Evolutionary conservation across 78 protist genomes (phyloP).

Genomic region (Protostelium mycophagum): DNA sequence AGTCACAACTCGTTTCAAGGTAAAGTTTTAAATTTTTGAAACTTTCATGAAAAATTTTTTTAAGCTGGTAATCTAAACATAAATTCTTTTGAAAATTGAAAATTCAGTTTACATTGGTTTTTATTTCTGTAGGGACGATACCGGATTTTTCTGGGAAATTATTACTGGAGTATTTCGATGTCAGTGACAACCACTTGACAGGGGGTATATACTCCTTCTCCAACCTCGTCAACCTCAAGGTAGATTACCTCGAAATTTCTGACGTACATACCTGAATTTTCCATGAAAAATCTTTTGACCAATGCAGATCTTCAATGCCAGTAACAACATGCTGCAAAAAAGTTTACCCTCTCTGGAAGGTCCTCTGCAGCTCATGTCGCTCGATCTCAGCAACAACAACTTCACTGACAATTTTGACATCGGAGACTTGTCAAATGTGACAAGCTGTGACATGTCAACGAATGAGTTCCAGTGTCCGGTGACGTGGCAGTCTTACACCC

Average conservation of each 20-base stretch:
- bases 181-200: not conserved
- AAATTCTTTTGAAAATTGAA: no score
- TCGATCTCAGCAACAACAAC: not conserved
- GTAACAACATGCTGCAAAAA: not conserved
- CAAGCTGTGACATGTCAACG: not conserved
- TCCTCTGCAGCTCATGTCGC: not conserved
- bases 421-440: not conserved
- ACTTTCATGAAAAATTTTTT: no score
- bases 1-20: not conserved
- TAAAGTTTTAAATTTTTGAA: no score
- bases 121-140: not conserved
- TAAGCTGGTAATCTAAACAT: no score
- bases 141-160: not conserved
- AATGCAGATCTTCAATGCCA: not conserved
- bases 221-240: not conserved
- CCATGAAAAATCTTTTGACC: no score
- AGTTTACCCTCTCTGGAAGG: not conserved
- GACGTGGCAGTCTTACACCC: not conserved
- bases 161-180: not conserved
- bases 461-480: not conserved
- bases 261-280: not conserved
- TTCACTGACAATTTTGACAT: not conserved
- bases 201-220: not conserved
- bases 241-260: not conserved
- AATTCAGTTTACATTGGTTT: not conserved